A percentile compares a stretch with the other conserved stretches of the same genome.
phyloP scores from a whole-genome alignment of 345 rosid species.

The Eucalyptus curtisii region DNA sequence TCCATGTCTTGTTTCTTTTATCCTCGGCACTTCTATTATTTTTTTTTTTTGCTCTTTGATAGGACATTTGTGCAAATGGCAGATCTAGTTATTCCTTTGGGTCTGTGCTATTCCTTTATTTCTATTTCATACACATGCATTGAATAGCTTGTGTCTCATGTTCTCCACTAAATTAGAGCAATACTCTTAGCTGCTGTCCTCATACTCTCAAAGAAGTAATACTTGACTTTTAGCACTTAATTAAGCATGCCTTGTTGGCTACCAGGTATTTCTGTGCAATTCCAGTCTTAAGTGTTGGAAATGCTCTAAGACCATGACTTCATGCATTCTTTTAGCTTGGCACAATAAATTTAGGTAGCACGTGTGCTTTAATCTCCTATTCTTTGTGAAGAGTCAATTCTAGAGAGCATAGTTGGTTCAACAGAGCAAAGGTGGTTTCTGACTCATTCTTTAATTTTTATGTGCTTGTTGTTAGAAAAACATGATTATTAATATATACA shows the following conservation, averaged over 20 bases:
- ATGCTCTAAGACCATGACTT: not conserved
- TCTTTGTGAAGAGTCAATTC: not conserved
- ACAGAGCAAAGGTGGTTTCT: not conserved
- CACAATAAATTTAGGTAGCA: not conserved
- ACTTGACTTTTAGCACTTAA: not conserved
- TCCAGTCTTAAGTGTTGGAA: not conserved
- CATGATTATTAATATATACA: not conserved
- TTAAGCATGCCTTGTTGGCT: not conserved
- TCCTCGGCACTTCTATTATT: not conserved
- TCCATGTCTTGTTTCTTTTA: not conserved
- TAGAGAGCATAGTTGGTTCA: not conserved
- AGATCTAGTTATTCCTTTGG: not conserved
- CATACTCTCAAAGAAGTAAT: not conserved
- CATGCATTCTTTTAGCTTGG: not conserved
- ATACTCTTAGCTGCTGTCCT: not conserved
- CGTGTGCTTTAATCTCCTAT: not conserved
- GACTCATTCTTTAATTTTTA: not conserved
- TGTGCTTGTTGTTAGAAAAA: not conserved
- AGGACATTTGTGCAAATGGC: not conserved
- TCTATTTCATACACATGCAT: not conserved
- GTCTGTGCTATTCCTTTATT: not conserved
- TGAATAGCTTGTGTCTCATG: not conserved
- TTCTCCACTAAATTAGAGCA: not conserved
- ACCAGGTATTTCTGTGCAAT: not conserved
- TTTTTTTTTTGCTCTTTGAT: not conserved